Evolutionary conservation across 441 rosid genomes (phyloP).

Genomic region (Arabidopsis hybrid): DNA sequence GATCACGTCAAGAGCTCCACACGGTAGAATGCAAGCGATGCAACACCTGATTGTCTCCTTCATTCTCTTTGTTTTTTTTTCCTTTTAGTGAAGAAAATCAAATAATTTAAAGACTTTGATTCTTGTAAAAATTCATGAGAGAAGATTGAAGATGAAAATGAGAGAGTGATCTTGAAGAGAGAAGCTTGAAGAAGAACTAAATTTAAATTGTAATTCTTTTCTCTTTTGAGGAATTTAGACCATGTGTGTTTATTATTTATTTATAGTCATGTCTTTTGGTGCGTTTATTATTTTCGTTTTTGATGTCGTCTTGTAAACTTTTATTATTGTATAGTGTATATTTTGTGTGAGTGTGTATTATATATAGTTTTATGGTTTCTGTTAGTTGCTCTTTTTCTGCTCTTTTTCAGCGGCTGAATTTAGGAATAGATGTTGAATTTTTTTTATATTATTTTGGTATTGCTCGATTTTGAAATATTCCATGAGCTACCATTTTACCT

Average conservation of each 20-base stretch:
- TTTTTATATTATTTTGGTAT: neutral
- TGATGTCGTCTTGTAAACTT: slow-evolving; percentile 13
- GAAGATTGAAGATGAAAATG: slow-evolving; percentile 18
- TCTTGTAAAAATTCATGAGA: slow-evolving; percentile 12
- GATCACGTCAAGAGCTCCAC: slow-evolving; percentile 94
- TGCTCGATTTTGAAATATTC: slow-evolving; percentile 25
- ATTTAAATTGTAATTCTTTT: slow-evolving; percentile 19
- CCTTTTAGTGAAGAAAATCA: slow-evolving; percentile 30
- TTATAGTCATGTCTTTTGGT: slow-evolving; percentile 40
- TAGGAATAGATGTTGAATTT: slow-evolving; percentile 28
- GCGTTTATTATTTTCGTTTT: neutral
- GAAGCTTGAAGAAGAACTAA: slow-evolving; percentile 22
- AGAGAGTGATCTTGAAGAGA: slow-evolving; percentile 44
- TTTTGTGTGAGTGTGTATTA: slow-evolving; percentile 39
- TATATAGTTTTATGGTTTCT: slow-evolving; percentile 36
- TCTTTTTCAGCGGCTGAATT: slow-evolving; percentile 33
- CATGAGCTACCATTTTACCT: slow-evolving; percentile 22
- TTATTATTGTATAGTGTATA: slow-evolving; percentile 4
- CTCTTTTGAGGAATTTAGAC: slow-evolving; percentile 37
- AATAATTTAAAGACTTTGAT: slow-evolving; percentile 4
- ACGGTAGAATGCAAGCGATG: slow-evolving; percentile 96
- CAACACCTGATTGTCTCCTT: slow-evolving; percentile 89
- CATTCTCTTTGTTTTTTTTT: slow-evolving; percentile 46
- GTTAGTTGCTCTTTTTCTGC: slow-evolving; percentile 36
- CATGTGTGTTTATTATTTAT: slow-evolving; percentile 40